Evolutionary conservation across 305 asterid genomes (phyloP).

Genomic region (Solanum hybrid): DNA sequence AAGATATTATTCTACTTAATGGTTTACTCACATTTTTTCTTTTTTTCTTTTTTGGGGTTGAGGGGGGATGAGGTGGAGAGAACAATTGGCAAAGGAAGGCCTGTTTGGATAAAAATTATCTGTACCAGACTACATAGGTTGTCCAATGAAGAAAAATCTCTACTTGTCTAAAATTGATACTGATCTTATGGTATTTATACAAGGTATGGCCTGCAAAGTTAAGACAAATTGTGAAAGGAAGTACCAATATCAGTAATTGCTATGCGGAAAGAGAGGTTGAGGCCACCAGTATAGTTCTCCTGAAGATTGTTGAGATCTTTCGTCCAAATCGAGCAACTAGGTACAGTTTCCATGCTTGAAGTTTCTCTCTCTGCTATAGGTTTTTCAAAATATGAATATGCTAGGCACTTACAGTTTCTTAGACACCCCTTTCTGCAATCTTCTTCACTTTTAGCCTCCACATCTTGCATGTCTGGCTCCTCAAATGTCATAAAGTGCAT

Average conservation of each 20-base stretch:
- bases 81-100: background rate
- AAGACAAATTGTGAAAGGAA: background rate
- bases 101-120: background rate
- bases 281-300: background rate
- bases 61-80: background rate
- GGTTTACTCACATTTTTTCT: background rate
- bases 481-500: background rate
- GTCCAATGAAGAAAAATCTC: background rate
- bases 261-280: background rate
- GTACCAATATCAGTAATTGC: background rate
- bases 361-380: background rate
- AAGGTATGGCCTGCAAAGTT: background rate
- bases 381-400: constrained; percentile 6
- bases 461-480: background rate
- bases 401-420: constrained; percentile 19
- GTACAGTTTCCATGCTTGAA: background rate
- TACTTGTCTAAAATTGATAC: background rate
- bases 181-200: background rate
- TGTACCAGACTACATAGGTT: background rate
- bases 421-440: constrained; percentile 20
- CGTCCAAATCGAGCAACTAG: background rate
- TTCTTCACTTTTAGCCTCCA: background rate
- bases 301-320: background rate
- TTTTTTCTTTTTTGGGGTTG: background rate
- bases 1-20: background rate